Evolutionary conservation across 106 monocot species (phyloP), one percentile per base, ranked within the genome.

Genomic region (Apostasia shenzhenica): DNA sequence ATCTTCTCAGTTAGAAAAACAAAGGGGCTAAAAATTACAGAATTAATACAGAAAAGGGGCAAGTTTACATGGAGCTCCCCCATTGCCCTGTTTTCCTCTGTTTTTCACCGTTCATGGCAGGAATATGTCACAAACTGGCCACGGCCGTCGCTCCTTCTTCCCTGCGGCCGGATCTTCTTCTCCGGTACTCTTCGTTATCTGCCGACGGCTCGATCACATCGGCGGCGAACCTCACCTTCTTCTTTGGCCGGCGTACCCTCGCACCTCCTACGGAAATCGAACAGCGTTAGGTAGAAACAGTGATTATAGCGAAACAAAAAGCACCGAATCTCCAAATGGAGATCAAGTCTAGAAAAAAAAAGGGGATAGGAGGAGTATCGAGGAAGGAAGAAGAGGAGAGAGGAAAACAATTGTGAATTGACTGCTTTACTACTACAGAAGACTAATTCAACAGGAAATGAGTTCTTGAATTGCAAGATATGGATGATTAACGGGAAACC

Each of bases 191-290:
- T 41, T 87, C 70, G 68, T 79, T 86, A 63, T 82, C 73, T 7
- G 80, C 77, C 13, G 86, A 82, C 4, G 86, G 86, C 71, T 87
- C 86, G 12, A 80, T 64, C 59, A 87, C 86, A 55, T 87, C 86
- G 4, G 58, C 80, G 12, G 86, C 82, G 61, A 87, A 87, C 57
- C 79, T 80, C 59, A 87, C 86, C 74, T 80, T 83, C 79, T 84
- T 79, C 65, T 62, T 62, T 45, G 38, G 59, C 62, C 26, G 14
- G 7, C 26, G 37, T 8, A 5, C 37, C 65, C 4, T 65, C 48
- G 2, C 6, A 8, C 6, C 7, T 0, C 65, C 65, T 65, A 44
- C 8, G 1, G 11, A 61, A 9, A 11, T 42, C 61, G n/a, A 57
- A n/a, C 41, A 61, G 1, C 7, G 43, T 41, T 9, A 43, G 8